Evolutionary conservation across 306 rosid species (phyloP), one percentile per base, ranked within the genome.

Genomic region (Arachis hypogaea): DNA sequence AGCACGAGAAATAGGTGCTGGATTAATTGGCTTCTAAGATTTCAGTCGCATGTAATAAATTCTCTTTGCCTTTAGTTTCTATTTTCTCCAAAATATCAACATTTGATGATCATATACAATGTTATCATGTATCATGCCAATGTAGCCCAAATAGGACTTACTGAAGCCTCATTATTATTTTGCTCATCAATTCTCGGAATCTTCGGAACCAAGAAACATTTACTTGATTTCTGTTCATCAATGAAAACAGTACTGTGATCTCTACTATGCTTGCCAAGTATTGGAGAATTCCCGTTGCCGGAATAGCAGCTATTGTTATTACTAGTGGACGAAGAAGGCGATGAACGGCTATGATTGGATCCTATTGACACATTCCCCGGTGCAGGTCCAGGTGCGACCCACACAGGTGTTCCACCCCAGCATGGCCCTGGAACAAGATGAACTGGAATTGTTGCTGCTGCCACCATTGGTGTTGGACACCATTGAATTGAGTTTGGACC

Each of bases 221-320:
- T 83, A 40, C 82, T 91, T 45, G 77, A 65, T 46, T 63, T 82
- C 57, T 86, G 92, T 61, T 70, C 83, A 43, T 85, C 85, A 7
- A 64, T 28, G 47, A 41, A 62, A 69, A 73, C 45, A 2, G 76
- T 46, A 9, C 38, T 33, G 3, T 33, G 38, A 33, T 85, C 94
- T 62, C 92, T 84, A 2, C 69, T 73, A 71, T 87, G 97, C 71
- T 90, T 88, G 2, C 93, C 96, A 5, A 88, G 75, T 4, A 77
- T 85, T 5, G 84, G 80, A 1, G 84, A 83, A 11, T 74, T 85
- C 78, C 71, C 77, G 78, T 73, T 83, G 8, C 84, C 78, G 0
- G 83, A 68, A 80, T 73, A 86, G 80, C 79, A 78, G 51, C 83
- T 81, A 30, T 81, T 81, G 38, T 81, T 81, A 70, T 81, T 81